Base-by-base conservation (phyloP, 805 yeast genomes). In the Vanderwaltozyma polyspora region DNA sequence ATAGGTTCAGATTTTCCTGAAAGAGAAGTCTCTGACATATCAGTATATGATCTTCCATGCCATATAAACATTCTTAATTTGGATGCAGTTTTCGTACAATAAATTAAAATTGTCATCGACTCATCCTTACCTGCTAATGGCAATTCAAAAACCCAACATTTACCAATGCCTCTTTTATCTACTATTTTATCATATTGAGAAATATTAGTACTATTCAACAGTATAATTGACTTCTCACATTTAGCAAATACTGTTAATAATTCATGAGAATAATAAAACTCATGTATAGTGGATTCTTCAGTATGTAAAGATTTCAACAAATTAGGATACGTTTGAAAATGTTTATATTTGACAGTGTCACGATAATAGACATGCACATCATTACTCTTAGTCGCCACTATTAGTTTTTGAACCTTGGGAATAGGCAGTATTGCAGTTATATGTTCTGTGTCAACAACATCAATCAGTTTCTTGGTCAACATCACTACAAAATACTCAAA, bases 151-250 rank as follows among this genome's bases (percentile, higher is more conserved):
- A 46, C 25, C 59, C 60, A 55, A 13, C 47, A 43, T 29, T 44
- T 29, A 3, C 37, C 37, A 10, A 54, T 49, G 4, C 59, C 58
- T 25, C 59, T 41, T 25, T 48, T 50, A 35, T 57, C 62, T 12
- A 48, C 41, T 8, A 57, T 46, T 35, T 45, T 42, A 35, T 57
- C 62, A 39, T 49, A 57, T n/a, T 47, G 43, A 22, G 47, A 52
- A 36, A 57, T 38, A 32, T 55, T 57, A 2, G 52, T 41, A 32
- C 56, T 45, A 34, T 53, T 55, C 19, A 55, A 38, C 21, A 57
- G 27, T 3, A 48, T 39, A 3, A 55, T 33, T 10, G 44, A 41
- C 27, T 44, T 48, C 14, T 46, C 46, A 33, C 52, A 49, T 32
- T 44, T 42, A 6, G 49, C 51, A 35, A 57, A 54, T 1, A 57